Conservation (phyloP, 371 early-diverging fungal species). For the Quaeritorhiza haematococci region DNA sequence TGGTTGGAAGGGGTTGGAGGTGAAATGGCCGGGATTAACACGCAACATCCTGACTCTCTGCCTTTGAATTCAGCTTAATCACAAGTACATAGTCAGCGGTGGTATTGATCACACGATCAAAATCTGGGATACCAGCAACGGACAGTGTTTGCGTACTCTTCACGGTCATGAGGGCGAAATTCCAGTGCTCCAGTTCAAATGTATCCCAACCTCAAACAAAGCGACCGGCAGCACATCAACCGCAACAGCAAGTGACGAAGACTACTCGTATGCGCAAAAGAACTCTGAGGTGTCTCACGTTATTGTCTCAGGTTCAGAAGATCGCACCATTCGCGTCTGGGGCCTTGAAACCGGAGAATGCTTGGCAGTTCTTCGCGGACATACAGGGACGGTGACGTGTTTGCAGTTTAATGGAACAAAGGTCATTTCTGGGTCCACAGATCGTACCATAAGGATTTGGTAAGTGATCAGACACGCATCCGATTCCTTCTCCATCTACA, state of each 20-base stretch:
- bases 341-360: conserved; percentile 13
- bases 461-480: neutral
- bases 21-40: no score
- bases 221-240: no score
- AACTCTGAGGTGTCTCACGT: no score
- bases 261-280: no score
- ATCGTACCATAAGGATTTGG: conserved; percentile 32
- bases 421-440: conserved; percentile 33
- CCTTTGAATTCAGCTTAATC: conserved; percentile 88
- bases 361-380: conserved; percentile 12
- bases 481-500: neutral
- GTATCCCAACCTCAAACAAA: no score
- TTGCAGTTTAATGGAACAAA: conserved; percentile 10
- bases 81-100: conserved; percentile 77
- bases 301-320: conserved; percentile 31
- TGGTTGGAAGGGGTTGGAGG: no score
- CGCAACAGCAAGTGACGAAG: no score
- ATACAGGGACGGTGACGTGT: conserved; percentile 24
- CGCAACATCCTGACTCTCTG: no score
- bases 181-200: conserved; percentile 84
- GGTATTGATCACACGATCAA: conserved; percentile 88
- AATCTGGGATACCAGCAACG: conserved; percentile 70
- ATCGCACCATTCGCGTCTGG: conserved; percentile 27
- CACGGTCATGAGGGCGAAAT: conserved; percentile 86
- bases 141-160: conserved; percentile 64